Conservation (phyloP, 345 rosid genomes). For the Linum tenue region DNA sequence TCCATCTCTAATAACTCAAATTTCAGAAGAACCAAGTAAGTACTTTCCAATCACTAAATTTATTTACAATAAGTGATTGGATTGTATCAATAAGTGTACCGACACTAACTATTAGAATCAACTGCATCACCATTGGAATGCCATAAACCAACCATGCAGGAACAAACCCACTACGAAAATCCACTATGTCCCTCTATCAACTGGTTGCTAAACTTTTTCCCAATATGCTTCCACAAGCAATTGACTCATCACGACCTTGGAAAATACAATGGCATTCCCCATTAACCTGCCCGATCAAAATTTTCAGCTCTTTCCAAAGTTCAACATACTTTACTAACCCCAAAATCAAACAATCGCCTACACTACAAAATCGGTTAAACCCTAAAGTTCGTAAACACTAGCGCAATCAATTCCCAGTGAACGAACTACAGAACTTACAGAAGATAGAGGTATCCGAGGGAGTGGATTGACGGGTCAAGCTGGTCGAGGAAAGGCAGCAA, state of each 20-base stretch:
- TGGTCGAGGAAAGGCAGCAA: slow-evolving; percentile 22
- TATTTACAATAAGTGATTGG: not conserved
- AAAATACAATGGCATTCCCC: no score
- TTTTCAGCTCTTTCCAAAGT: not conserved
- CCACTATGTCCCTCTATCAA: no score
- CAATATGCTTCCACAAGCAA: not conserved
- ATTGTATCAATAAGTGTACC: not conserved
- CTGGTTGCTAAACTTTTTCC: not conserved
- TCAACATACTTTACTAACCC: not conserved
- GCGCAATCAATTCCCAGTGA: not conserved
- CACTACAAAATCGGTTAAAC: not conserved
- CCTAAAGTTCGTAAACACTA: not conserved
- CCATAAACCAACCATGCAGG: not conserved
- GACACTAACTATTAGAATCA: no score
- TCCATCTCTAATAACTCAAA: not conserved
- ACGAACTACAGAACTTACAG: slow-evolving; percentile 1
- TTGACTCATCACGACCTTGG: not conserved
- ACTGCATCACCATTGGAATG: no score
- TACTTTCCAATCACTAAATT: not conserved
- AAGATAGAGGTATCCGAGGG: slow-evolving; percentile 27
- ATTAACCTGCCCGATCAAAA: no score
- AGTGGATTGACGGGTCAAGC: slow-evolving; percentile 24
- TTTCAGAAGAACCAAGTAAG: not conserved
- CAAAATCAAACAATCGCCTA: not conserved
- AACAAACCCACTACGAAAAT: not conserved